phyloP scores from a whole-genome alignment of 345 rosid species.

The Corchorus olitorius region DNA sequence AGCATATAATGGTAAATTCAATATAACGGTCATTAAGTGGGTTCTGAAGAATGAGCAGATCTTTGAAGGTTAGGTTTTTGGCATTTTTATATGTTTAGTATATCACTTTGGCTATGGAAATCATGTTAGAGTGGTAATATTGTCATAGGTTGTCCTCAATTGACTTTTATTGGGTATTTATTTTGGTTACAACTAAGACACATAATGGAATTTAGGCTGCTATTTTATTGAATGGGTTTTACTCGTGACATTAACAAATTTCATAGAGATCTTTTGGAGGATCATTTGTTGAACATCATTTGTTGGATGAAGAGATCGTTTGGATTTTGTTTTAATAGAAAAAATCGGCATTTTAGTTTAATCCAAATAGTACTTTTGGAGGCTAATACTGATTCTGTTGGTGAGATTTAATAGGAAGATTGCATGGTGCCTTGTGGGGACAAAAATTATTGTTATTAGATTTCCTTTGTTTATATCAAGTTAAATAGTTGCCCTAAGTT shows the following conservation, averaged over 20 bases:
- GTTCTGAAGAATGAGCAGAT: not conserved
- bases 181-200: not conserved
- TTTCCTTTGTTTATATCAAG: no score
- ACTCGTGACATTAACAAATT: not conserved
- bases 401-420: not conserved
- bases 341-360: no score
- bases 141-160: not conserved
- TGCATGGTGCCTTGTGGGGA: not conserved
- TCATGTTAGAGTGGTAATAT: not conserved
- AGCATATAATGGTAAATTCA: no score
- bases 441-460: no score
- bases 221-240: not conserved
- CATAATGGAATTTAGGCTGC: not conserved
- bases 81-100: not conserved
- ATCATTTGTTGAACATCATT: not conserved
- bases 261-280: not conserved
- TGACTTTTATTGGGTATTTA: not conserved
- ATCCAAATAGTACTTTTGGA: no score
- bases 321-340: no score
- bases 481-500: not conserved
- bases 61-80: not conserved
- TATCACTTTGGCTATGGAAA: not conserved
- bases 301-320: no score
- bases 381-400: no score
- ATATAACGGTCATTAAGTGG: not conserved